Evolutionary conservation across 495 filamentous ascomycete species (phyloP).

Genomic region (Choiromyces venosus): DNA sequence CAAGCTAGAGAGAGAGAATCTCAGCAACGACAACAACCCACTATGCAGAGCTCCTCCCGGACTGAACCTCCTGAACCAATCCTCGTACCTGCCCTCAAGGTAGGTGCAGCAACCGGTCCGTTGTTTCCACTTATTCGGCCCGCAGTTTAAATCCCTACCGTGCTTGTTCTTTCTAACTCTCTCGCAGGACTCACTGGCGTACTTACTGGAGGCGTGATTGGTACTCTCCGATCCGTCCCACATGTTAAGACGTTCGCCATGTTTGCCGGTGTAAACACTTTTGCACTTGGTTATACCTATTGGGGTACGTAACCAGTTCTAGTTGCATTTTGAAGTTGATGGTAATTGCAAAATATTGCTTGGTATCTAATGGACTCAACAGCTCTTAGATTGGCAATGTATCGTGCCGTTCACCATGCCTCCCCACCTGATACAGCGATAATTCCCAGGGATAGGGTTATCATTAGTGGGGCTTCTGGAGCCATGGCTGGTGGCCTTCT

Average conservation of each 20-base stretch:
- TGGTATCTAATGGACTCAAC: not conserved
- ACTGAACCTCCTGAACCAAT: slow-evolving; percentile 21
- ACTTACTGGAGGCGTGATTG: slow-evolving; percentile 61
- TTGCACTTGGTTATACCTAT: slow-evolving; percentile 67
- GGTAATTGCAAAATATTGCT: not conserved
- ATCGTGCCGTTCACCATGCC: slow-evolving; percentile 26
- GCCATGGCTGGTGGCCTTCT: slow-evolving; percentile 31
- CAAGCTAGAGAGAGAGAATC: not conserved
- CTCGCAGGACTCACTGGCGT: slow-evolving; percentile 62
- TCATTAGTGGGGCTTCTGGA: slow-evolving; percentile 37
- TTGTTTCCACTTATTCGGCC: slow-evolving; percentile 31
- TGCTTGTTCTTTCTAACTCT: slow-evolving; percentile 23
- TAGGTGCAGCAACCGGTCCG: slow-evolving; percentile 53
- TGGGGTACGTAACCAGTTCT: slow-evolving; percentile 55
- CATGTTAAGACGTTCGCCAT: slow-evolving; percentile 65
- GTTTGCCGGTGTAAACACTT: slow-evolving; percentile 72
- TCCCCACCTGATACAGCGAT: slow-evolving; percentile 6
- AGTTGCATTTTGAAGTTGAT: not conserved
- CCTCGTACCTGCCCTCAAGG: slow-evolving; percentile 48
- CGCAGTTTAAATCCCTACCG: slow-evolving; percentile 9
- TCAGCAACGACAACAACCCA: slow-evolving; percentile 1
- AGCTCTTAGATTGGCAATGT: slow-evolving; percentile 31
- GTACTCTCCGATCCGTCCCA: slow-evolving; percentile 59
- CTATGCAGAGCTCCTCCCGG: slow-evolving; percentile 16
- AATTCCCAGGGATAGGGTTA: slow-evolving; percentile 27